These are phyloP conservation scores for Exophiala aquamarina DNA, from an alignment of 2,329 filamentous ascomycete genomes.

Conservation along the genomic window DNA sequence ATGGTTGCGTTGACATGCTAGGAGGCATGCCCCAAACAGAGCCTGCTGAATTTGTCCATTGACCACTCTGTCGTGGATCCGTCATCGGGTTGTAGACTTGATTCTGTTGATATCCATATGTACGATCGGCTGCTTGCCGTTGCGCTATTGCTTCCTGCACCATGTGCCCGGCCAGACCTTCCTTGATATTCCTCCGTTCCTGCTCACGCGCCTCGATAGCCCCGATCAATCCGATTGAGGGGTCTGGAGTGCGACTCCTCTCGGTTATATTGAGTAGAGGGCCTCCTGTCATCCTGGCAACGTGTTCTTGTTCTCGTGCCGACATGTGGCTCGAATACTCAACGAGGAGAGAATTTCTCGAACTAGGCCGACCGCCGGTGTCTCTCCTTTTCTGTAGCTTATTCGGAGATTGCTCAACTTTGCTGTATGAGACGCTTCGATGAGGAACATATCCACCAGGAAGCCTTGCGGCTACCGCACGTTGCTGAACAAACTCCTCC, in stretches of 20 bases:
- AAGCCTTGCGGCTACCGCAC: constrained; percentile 58
- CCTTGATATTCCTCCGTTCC: constrained; percentile 70
- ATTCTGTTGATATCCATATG: constrained; percentile 17
- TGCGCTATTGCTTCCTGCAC: constrained; percentile 73
- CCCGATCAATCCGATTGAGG: constrained; percentile 67
- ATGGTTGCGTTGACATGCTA: too few relatives aligned
- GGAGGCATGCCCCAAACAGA: constrained; percentile 2
- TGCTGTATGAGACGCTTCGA: constrained; percentile 36
- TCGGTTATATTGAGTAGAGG: constrained; percentile 70
- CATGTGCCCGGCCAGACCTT: constrained; percentile 67
- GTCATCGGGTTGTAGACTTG: constrained; percentile 3
- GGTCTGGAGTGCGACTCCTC: constrained; percentile 48
- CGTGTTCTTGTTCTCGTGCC: constrained; percentile 82
- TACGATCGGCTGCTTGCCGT: constrained; percentile 53
- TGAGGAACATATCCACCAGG: constrained; percentile 40
- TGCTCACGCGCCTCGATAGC: constrained; percentile 78
- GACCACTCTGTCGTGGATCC: constrained; percentile 10
- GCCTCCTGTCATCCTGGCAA: constrained; percentile 77
- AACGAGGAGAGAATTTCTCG: constrained; percentile 34
- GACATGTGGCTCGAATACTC: constrained; percentile 66
- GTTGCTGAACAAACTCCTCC: constrained; percentile 81
- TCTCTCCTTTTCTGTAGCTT: constrained; percentile 24
- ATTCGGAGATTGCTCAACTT: constrained; percentile 24
- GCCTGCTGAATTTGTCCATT: constrained; percentile 9
- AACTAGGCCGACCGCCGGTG: constrained; percentile 33